phyloP scores from a whole-genome alignment of 352 stramenopile species.

The Globisporangium viniferum region DNA sequence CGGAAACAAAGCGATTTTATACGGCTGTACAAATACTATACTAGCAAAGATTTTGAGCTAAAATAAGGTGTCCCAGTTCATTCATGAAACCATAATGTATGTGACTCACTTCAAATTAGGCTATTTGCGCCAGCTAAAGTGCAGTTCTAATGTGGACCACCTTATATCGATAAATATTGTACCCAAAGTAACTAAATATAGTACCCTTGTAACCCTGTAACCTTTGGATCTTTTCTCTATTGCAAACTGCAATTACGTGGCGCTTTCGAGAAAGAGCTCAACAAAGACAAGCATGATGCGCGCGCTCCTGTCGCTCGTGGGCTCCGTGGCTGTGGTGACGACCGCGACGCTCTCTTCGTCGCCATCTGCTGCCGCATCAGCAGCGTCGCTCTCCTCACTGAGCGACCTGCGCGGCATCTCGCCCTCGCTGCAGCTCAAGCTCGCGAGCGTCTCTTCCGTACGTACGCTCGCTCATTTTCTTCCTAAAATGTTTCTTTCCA shows the following conservation, averaged over 20 bases:
- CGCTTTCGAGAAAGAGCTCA: no score
- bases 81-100: no score
- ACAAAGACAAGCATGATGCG: neutral
- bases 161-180: no score
- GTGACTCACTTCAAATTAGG: no score
- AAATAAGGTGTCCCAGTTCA: no score
- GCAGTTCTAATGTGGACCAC: no score
- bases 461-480: slow-evolving; percentile 15
- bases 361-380: neutral
- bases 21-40: no score
- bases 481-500: no score
- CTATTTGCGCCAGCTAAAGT: no score
- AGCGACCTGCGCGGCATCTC: slow-evolving; percentile 38
- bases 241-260: no score
- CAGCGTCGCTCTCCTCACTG: slow-evolving; percentile 12
- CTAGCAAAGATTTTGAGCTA: no score
- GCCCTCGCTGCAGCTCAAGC: slow-evolving; percentile 34
- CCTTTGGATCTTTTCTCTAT: neutral
- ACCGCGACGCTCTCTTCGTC: slow-evolving; percentile 20
- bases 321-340: neutral
- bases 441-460: slow-evolving; percentile 34
- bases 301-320: slow-evolving; percentile 7
- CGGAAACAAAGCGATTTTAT: no score
- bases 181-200: neutral
- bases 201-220: neutral